Conservation (phyloP, 257 asterid genomes). For the Fraxinus cuspidata region DNA sequence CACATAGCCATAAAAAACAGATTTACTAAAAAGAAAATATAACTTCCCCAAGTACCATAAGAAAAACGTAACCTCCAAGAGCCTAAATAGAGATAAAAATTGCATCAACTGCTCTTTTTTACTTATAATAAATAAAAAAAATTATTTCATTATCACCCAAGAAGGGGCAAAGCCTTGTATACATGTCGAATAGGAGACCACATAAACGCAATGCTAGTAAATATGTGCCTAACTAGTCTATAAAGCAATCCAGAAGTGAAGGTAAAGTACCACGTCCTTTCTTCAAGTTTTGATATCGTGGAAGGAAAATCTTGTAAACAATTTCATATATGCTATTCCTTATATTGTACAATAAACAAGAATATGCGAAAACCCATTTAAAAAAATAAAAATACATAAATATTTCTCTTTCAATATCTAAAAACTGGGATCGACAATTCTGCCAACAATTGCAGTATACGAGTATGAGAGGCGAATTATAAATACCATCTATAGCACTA, state of each 20-base stretch:
- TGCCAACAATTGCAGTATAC: neutral
- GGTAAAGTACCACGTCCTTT: neutral
- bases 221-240: neutral
- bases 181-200: neutral
- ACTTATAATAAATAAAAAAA: slow-evolving; percentile 1
- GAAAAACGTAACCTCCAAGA: neutral
- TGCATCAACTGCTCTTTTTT: neutral
- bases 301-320: neutral
- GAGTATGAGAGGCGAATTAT: neutral
- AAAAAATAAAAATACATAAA: neutral
- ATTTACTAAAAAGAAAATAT: too few relatives aligned
- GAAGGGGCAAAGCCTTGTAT: neutral
- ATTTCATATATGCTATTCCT: neutral
- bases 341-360: neutral
- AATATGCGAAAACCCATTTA: neutral
- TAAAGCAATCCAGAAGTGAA: neutral
- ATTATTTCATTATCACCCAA: neutral
- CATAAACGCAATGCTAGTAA: neutral
- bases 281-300: neutral
- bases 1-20: too few relatives aligned
- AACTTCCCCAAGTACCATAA: slow-evolving; percentile 5
- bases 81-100: neutral
- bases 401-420: neutral
- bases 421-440: neutral
- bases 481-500: slow-evolving; percentile 4